Percentiles rank a stretch among this genome's conserved stretches.
phyloP scores from a whole-genome alignment of 2,329 filamentous ascomycete species.

The Escovopsis sp. region DNA sequence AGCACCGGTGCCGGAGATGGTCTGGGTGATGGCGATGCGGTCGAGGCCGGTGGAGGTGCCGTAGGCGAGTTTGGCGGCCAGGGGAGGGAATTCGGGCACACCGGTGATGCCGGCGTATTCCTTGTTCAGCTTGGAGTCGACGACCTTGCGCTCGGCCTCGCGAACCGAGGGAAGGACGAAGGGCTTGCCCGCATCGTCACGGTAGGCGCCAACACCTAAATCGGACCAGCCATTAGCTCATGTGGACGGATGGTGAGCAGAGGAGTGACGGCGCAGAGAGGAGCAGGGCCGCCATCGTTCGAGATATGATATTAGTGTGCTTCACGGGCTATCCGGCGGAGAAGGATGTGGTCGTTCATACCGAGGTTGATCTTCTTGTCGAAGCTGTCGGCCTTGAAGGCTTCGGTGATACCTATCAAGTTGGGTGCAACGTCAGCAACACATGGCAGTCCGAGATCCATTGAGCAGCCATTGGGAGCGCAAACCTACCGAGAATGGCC shows the following conservation, averaged over 20 bases:
- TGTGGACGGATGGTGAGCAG: slow-evolving; percentile 5
- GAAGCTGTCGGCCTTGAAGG: slow-evolving; percentile 94
- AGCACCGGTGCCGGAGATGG: slow-evolving; percentile 94
- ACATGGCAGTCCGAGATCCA: neutral
- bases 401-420: slow-evolving; percentile 71
- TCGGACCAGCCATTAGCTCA: neutral
- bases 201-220: slow-evolving; percentile 87
- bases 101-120: slow-evolving; percentile 98
- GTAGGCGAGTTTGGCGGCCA: slow-evolving; percentile 83
- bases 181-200: slow-evolving; percentile 94
- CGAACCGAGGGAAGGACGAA: slow-evolving; percentile 92
- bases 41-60: slow-evolving; percentile 62
- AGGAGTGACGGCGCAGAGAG: slow-evolving; percentile 5
- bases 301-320: neutral
- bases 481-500: slow-evolving; percentile 59
- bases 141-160: slow-evolving; percentile 74
- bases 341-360: slow-evolving; percentile 22
- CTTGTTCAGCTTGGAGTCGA: slow-evolving; percentile 72
- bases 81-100: slow-evolving; percentile 84
- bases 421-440: slow-evolving; percentile 10
- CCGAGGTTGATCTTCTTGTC: slow-evolving; percentile 95
- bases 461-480: slow-evolving; percentile 1
- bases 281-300: neutral
- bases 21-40: slow-evolving; percentile 84
- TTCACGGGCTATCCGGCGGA: slow-evolving; percentile 4